These are phyloP conservation scores for Alloascoidea hylecoeti DNA, from an alignment of 805 yeast genomes.

Conservation along the genomic window DNA sequence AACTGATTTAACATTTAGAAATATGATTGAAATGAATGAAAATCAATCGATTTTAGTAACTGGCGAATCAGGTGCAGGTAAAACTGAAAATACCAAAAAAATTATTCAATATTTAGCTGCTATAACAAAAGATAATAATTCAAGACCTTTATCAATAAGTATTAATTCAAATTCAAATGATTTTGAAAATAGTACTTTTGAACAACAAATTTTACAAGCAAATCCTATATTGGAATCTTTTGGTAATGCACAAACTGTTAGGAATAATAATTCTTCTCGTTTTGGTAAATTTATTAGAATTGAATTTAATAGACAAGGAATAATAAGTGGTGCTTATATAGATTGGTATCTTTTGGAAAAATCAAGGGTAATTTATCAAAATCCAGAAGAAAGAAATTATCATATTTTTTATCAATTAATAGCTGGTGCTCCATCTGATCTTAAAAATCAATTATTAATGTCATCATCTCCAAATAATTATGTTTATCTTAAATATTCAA, in stretches of 20 bases:
- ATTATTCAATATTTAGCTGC: slow-evolving; percentile 85
- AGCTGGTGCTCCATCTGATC: slow-evolving; percentile 41
- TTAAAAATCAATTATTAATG: slow-evolving; percentile 19
- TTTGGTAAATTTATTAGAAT: slow-evolving; percentile 93
- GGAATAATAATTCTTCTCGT: slow-evolving; percentile 89
- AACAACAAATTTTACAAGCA: slow-evolving; percentile 77
- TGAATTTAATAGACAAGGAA: slow-evolving; percentile 48
- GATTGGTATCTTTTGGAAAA: slow-evolving; percentile 93
- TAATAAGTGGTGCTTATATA: slow-evolving; percentile 77
- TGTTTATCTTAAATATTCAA: slow-evolving; percentile 43
- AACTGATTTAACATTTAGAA: slow-evolving; percentile 76
- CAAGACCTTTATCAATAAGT: slow-evolving; percentile 3
- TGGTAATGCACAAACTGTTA: slow-evolving; percentile 93
- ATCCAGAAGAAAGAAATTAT: slow-evolving; percentile 70
- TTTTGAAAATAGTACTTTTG: slow-evolving; percentile 34
- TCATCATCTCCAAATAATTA: slow-evolving; percentile 33
- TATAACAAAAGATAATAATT: slow-evolving; percentile 31
- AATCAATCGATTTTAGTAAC: slow-evolving; percentile 93
- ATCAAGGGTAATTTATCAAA: slow-evolving; percentile 77
- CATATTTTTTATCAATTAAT: slow-evolving; percentile 87
- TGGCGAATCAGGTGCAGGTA: slow-evolving; percentile 98
- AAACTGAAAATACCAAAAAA: slow-evolving; percentile 93
- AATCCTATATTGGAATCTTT: slow-evolving; percentile 93
- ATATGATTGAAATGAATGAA: slow-evolving; percentile 48
- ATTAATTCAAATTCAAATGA: slow-evolving; percentile 11